Evolutionary conservation across 768 basidiomycete genomes (phyloP), one percentile per base, ranked within the genome.

Genomic region (Boletus rufocinnamomeus): DNA sequence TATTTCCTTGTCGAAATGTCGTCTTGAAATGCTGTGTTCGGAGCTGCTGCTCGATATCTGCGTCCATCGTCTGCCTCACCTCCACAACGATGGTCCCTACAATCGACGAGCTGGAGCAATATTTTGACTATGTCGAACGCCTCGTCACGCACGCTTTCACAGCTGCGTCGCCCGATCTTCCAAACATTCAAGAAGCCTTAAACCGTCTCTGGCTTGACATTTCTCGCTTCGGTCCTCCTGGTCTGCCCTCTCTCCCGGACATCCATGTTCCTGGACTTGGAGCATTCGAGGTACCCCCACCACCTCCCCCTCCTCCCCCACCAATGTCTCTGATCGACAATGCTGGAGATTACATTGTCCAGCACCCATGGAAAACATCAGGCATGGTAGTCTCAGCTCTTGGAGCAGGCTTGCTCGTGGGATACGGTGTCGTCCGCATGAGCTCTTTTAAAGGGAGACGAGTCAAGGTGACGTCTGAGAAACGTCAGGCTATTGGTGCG

Each of bases 141-240:
- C 78, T 83, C 63, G 72, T 92, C 70, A 77, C 79, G 51, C 73
- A 81, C 34, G 82, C 86, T 13, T 66, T 87, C 25, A 74, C 81
- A 44, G 75, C 82, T 17, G 85, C 82, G 6, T 81, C 84, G 0
- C 78, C 83, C 32, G 83, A 84, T 64, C 74, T 91, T 47, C 84
- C 86, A 41, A 83, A 79, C 63, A 75, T 91, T 48, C 82, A 83
- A 56, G 87, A 91, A 59, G 80, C 84, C 32, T 72, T 86, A 23
- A 81, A 88, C 62, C 81, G 85, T 27, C 77, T 93, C 56, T 92
- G 89, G 88, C 73, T 83, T 25, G 91, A 94, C 67, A 83, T 94
- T 60, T 81, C 88, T 48, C 86, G 92, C 56, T 92, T 89, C 70
- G 91, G 92, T 25, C 90, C 88, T 19, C 72, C 76, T 59, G 70